Evolutionary conservation across 495 filamentous ascomycete species (phyloP).

Genomic region (Letharia columbiana): DNA sequence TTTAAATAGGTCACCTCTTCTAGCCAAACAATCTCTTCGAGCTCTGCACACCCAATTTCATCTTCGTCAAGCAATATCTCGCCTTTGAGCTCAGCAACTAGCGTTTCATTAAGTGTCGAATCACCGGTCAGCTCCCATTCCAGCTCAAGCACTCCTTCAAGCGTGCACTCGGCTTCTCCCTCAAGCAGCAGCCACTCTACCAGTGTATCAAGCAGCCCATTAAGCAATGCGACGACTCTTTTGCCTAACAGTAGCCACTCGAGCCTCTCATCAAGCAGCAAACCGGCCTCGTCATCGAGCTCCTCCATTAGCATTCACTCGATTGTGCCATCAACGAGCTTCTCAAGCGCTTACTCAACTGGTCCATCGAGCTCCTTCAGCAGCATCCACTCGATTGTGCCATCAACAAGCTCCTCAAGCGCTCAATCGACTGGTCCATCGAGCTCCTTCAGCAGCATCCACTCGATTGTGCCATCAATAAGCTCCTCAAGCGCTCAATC

Average conservation of each 20-base stretch:
- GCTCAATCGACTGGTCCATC: too few relatives aligned
- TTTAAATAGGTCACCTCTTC: not conserved
- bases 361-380: too few relatives aligned
- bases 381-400: too few relatives aligned
- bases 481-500: too few relatives aligned
- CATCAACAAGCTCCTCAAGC: too few relatives aligned
- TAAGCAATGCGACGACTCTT: not conserved
- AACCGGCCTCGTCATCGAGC: too few relatives aligned
- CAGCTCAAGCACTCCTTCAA: not conserved
- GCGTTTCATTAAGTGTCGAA: not conserved
- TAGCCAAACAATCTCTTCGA: not conserved
- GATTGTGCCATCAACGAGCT: too few relatives aligned
- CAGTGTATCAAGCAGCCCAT: not conserved
- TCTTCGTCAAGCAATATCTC: not conserved
- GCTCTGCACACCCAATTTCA: not conserved
- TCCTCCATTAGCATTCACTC: too few relatives aligned
- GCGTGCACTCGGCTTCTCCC: not conserved
- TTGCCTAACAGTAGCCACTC: not conserved
- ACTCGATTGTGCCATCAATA: too few relatives aligned
- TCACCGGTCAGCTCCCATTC: not conserved
- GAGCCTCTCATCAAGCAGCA: not conserved
- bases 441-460: too few relatives aligned
- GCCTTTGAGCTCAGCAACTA: not conserved
- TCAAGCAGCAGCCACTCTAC: not conserved
- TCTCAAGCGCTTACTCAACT: too few relatives aligned